Base-by-base conservation (phyloP, 1,284 basidiomycete genomes). In the Boletus mariae region DNA sequence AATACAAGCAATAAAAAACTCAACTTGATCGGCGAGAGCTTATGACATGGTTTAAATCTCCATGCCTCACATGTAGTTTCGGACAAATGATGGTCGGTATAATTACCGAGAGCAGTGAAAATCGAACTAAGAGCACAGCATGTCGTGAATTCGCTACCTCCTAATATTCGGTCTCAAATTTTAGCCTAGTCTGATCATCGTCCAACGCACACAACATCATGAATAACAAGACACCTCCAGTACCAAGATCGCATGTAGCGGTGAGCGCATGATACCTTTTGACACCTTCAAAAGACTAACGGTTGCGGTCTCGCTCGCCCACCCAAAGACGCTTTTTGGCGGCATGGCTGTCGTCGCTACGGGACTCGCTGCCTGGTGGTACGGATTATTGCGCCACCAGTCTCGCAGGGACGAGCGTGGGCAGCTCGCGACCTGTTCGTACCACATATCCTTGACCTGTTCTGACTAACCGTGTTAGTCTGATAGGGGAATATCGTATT, bases 401-500 rank as follows among this genome's bases (percentile, higher is more conserved):
- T 52, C 60, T 3, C 46, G 48, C 29, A 56, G 41, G 47, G 64
- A 68, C 10, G 51, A 55, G 13, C 52, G 35, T 1, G 62, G 58
- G 1, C 26, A 20, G 28, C 50, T 60, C 8, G 0, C 49, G n/a
- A 38, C 60, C 28, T 58, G 64, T 63, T n/a, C 20, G 64, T 59
- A 31, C 38, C 32, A 23, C 4, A 8, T 9, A 5, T 6, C 32
- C 40, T 35, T 35, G 1, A 2, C 23, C n/a, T 37, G 4, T 15
- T 17, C 35, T 29, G 10, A 29, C 29, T 10, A 5, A 37, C n/a
- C 13, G 35, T n/a, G 10, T n/a, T 20, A 17, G 37, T 8, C 17
- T 28, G 4, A 6, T 34, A 64, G 63, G 61, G 65, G 61, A 64
- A 50, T 49, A 57, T 41, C 63, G 63, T 13, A 55, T 67, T 25